Evolutionary conservation across 805 yeast species (phyloP).

Genomic region (Kazachstania taianensis): DNA sequence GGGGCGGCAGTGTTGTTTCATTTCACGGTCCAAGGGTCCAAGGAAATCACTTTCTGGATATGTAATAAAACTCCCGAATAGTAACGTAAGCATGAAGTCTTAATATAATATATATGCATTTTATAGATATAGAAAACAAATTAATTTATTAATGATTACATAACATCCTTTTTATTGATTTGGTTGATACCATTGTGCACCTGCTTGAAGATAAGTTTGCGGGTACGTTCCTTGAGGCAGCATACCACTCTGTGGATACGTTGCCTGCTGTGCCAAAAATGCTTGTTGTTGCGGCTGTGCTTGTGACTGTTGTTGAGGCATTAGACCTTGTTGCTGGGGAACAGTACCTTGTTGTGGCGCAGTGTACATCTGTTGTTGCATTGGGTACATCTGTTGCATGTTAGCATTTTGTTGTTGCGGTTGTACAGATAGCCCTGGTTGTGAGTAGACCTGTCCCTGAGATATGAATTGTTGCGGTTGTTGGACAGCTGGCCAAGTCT

Average conservation of each 20-base stretch:
- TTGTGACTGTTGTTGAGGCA: not conserved
- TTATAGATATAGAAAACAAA: not conserved
- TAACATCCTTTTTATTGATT: too few species aligned
- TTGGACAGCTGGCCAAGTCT: not conserved
- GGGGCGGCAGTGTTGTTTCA: conserved; percentile 16
- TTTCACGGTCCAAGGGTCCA: conserved; percentile 3
- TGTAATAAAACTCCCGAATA: too few species aligned
- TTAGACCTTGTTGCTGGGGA: conserved; percentile 18
- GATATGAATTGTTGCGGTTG: too few species aligned
- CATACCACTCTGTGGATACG: conserved; percentile 1
- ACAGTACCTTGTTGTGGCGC: not conserved
- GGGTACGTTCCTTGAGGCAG: too few species aligned
- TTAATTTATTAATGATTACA: too few species aligned
- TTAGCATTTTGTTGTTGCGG: not conserved
- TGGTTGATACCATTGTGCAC: too few species aligned
- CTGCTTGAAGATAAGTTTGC: too few species aligned
- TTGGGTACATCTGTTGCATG: too few species aligned
- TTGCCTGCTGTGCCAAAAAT: not conserved
- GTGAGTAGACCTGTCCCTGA: too few species aligned
- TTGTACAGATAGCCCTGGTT: not conserved
- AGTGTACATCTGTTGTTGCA: not conserved
- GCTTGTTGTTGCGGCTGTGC: conserved; percentile 10
- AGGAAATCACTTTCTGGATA: not conserved
- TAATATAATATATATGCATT: too few species aligned
- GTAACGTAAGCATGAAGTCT: too few species aligned